Evolutionary conservation across 2,329 filamentous ascomycete genomes (phyloP), one percentile per base, ranked within the genome.

Genomic region (Phialocephala subalpina): DNA sequence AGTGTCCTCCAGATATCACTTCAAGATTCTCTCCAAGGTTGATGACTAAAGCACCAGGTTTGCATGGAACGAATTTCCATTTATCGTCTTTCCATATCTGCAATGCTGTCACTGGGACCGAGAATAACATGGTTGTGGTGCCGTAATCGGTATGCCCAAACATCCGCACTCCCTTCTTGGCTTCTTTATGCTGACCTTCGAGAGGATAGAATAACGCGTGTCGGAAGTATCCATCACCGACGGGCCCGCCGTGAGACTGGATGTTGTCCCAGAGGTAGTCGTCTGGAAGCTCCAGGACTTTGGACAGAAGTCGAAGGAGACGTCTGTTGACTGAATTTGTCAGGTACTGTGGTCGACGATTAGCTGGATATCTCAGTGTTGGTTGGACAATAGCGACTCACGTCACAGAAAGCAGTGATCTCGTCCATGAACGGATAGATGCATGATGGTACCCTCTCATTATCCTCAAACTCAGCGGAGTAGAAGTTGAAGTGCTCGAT

Each of bases 401-500:
- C 68, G 45, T 69, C 67, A 78, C 75, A 78, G 78, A 83, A 82
- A 0, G 77, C 75, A 60, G 78, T 78, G 58, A 84, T 82, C 67
- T 84, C 82, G 66, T 83, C 82, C 81, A 83, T 83, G 66, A 83
- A 83, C 0, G 82, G 82, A 62, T 79, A 77, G 0, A 84, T 72
- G 58, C 82, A 84, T n/a, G 67, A 77, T 0, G 83, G 83, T 18
- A 70, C 68, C 25, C 55, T 62, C 3, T 65, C 25, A 29, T 25
- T 33, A 22, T 70, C 69, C 22, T 56, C 64, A 25, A 70, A 70
- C 47, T 70, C 62, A 0, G 64, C 60, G 0, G 67, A 66, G 45
- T 70, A 70, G 27, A 70, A 85, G 74, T 85, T 85, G 74, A 85
- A 86, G 66, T 85, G 83, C 68, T 86, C 83, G 62, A 85, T 85